phyloP scores from a whole-genome alignment of 768 basidiomycete species.

The Pleurotus eryngii region DNA sequence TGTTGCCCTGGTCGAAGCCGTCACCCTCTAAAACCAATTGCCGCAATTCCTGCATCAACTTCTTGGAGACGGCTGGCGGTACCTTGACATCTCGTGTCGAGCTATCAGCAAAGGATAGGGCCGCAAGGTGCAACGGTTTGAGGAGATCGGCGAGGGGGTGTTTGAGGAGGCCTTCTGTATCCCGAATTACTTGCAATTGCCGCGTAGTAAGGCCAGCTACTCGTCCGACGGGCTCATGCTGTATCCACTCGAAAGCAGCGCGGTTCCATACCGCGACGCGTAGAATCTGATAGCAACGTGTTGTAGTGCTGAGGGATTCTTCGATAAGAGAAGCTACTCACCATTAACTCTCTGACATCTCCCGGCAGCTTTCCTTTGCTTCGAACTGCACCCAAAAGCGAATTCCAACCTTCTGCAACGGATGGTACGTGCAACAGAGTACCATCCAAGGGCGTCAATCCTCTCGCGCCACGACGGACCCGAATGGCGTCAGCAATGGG shows the following conservation, averaged over 20 bases:
- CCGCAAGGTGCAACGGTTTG: conserved; percentile 45
- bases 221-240: conserved; percentile 50
- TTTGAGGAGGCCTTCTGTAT: conserved; percentile 35
- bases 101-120: conserved; percentile 56
- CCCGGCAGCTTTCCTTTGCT: conserved; percentile 43
- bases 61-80: conserved; percentile 34
- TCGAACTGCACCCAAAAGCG: conserved; percentile 46
- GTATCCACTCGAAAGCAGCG: conserved; percentile 55
- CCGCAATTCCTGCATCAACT: conserved; percentile 37
- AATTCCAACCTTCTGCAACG: conserved; percentile 49
- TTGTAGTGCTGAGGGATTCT: background rate
- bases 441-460: conserved; percentile 48
- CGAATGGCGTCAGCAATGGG: conserved; percentile 47
- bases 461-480: conserved; percentile 43
- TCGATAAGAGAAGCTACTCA: conserved; percentile 15
- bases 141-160: conserved; percentile 39
- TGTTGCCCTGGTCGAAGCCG: conserved; percentile 15
- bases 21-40: conserved; percentile 16
- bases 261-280: conserved; percentile 48
- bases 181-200: conserved; percentile 55
- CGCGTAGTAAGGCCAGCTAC: conserved; percentile 46
- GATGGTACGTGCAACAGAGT: conserved; percentile 46
- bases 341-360: conserved; percentile 51
- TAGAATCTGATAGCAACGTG: conserved; percentile 34
- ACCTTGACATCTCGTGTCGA: conserved; percentile 49